Base-by-base conservation (phyloP, 176 grass and related monocot genomes). In the Lolium rigidum region DNA sequence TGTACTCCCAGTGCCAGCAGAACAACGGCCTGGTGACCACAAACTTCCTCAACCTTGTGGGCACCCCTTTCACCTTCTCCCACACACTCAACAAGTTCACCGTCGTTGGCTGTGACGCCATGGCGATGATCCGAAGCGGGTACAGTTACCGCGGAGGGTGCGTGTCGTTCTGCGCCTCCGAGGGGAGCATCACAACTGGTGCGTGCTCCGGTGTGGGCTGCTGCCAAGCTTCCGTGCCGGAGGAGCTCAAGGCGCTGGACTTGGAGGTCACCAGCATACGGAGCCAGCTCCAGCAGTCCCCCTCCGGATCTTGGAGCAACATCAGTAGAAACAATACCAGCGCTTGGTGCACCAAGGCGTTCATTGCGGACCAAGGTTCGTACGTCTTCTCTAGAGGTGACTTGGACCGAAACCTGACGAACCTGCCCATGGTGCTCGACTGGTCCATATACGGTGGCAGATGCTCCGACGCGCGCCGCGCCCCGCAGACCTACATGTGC, bases 71-170 rank as follows among this genome's bases (percentile, higher is more conserved):
- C 61, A 66, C 46, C 14, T 90, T 86, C 71, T 86, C 88, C 20
- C 43, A 55, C 44, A 81, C 78, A 7, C 64, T 21, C 14, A 90
- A 90, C 80, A 90, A 86, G 58, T 82, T 90, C 70, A 90, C 77
- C 0, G 88, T 79, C 2, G n/a, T 65, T 0, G 88, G 88, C 10
- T 86, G 88, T 17, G 88, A 90, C 10, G 50, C 88, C 78, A 59
- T 90, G 59, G 69, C 57, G 0, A 70, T 89, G 88, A 72, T 90
- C 12, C 21, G 59, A 26, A 84, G 41, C 77, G 6, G 3, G 22
- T 16, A 49, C 44, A 9, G 35, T 4, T 76, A 76, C 55, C 1
- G 5, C 16, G 51, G 74, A 35, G 87, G 87, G n/a, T n/a, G n/a
- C n/a, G n/a, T n/a, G n/a, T n/a, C n/a, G n/a, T n/a, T n/a, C n/a